Evolutionary conservation across 495 filamentous ascomycete species (phyloP).

Genomic region (Pseudoneurospora amorphoporcata): DNA sequence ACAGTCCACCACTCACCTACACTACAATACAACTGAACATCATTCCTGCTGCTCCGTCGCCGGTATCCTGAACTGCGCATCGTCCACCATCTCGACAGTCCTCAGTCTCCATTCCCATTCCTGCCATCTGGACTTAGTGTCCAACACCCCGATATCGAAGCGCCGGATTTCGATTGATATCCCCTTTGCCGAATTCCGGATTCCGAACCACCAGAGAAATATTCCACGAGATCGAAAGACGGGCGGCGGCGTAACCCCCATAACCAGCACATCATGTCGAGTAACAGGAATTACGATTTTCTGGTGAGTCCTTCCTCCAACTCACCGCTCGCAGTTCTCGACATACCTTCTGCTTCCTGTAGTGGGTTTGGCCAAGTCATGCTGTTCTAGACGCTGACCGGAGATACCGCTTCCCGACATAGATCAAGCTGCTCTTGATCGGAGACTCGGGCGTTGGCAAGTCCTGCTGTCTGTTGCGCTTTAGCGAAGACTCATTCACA

Average conservation of each 20-base stretch:
- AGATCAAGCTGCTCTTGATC: slow-evolving; percentile 99
- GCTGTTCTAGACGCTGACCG: slow-evolving; percentile 2
- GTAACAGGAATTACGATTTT: slow-evolving; percentile 97
- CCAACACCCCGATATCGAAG: background rate
- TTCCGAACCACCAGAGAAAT: background rate
- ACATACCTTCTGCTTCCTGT: background rate
- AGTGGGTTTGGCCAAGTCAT: background rate
- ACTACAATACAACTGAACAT: background rate
- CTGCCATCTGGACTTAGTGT: background rate
- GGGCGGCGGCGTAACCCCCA: background rate
- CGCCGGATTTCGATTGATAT: background rate
- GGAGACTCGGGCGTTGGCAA: slow-evolving; percentile 97
- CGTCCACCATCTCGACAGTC: background rate
- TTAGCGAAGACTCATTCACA: slow-evolving; percentile 98
- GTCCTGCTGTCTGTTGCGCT: slow-evolving; percentile 95
- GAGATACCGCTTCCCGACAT: slow-evolving; percentile 1
- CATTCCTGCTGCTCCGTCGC: background rate
- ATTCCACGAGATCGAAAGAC: slow-evolving; percentile 11
- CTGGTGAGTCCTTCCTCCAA: slow-evolving; percentile 49
- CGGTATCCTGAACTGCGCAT: background rate
- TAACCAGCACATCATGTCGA: slow-evolving; percentile 57
- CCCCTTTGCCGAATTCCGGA: background rate
- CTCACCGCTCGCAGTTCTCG: background rate
- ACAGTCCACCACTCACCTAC: background rate
- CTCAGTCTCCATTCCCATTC: background rate